phyloP scores from a whole-genome alignment of 2,329 filamentous ascomycete genomes.

The Colletotrichum truncatum region DNA sequence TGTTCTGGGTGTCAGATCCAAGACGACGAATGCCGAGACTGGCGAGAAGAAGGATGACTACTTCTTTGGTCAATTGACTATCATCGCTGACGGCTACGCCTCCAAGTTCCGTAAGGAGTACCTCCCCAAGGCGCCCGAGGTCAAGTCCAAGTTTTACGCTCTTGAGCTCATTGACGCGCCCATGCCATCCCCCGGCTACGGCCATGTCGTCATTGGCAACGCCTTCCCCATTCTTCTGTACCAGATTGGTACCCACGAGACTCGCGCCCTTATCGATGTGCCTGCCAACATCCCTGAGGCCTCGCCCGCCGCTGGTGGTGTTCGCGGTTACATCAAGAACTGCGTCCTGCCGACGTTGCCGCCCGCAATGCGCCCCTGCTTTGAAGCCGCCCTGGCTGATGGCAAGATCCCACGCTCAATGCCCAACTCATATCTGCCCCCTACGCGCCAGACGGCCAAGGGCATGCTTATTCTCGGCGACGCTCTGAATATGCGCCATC shows the following conservation, averaged over 20 bases:
- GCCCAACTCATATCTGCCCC: slow-evolving; percentile 95
- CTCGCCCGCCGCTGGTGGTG: slow-evolving; percentile 77
- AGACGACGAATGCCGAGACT: slow-evolving; percentile 67
- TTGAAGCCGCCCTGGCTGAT: slow-evolving; percentile 79
- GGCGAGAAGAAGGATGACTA: slow-evolving; percentile 70
- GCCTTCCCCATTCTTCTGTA: slow-evolving; percentile 86
- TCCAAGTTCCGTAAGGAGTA: slow-evolving; percentile 90
- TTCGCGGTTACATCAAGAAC: slow-evolving; percentile 84
- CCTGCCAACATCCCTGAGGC: slow-evolving; percentile 81
- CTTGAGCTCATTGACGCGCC: slow-evolving; percentile 90
- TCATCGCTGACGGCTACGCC: slow-evolving; percentile 91
- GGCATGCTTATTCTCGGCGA: slow-evolving; percentile 89
- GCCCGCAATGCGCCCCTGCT: slow-evolving; percentile 73
- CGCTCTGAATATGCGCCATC: slow-evolving; percentile 99
- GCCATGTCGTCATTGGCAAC: slow-evolving; percentile 87
- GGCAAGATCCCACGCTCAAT: slow-evolving; percentile 83
- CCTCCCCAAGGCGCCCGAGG: slow-evolving; percentile 71
- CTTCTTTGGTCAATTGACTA: slow-evolving; percentile 89
- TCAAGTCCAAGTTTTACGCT: slow-evolving; percentile 90
- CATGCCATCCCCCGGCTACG: slow-evolving; percentile 78
- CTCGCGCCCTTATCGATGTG: slow-evolving; percentile 87
- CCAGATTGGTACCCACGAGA: slow-evolving; percentile 96
- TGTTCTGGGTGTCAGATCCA: slow-evolving; percentile 84
- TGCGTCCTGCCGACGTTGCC: slow-evolving; percentile 84
- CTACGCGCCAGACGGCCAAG: slow-evolving; percentile 63